Evolutionary conservation across 139 green algal genomes (phyloP).

Genomic region (Auxenochlorella pyrenoidosa): DNA sequence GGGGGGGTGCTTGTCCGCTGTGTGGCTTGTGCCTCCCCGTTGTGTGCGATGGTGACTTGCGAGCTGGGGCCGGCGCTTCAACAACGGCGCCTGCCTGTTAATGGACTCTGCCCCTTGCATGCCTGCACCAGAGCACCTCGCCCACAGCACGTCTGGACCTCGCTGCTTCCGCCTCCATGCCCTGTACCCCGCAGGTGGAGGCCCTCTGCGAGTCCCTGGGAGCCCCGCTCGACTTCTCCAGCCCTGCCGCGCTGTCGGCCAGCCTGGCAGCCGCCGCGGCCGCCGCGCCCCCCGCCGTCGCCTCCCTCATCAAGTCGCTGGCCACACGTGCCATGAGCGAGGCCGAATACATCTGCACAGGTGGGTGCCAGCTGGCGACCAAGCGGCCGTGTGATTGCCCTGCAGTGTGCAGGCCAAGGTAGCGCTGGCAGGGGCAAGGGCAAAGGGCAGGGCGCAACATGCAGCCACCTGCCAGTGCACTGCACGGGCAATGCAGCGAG

Average conservation of each 20-base stretch:
- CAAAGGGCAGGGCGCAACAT: too few relatives aligned
- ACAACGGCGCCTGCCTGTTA: too few relatives aligned
- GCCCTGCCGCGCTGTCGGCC: slow-evolving; percentile 60
- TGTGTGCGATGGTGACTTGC: too few relatives aligned
- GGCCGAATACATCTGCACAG: slow-evolving; percentile 77
- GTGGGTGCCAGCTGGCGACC: slow-evolving; percentile 1
- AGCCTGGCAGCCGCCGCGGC: slow-evolving; percentile 77
- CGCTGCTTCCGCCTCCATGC: too few relatives aligned
- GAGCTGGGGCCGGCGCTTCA: too few relatives aligned
- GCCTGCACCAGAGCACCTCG: too few relatives aligned
- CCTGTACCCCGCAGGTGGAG: slow-evolving; percentile 24
- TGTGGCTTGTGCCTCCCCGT: not conserved
- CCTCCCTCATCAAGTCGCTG: slow-evolving; percentile 93
- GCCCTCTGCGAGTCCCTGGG: slow-evolving; percentile 22
- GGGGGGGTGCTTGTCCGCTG: too few relatives aligned
- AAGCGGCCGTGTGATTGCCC: not conserved
- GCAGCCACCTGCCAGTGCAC: too few relatives aligned
- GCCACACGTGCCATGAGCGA: slow-evolving; percentile 95
- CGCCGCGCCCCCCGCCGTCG: slow-evolving; percentile 87
- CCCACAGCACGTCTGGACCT: too few relatives aligned
- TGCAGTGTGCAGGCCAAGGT: not conserved
- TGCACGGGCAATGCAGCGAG: too few relatives aligned
- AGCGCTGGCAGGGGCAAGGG: too few relatives aligned
- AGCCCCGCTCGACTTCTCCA: slow-evolving; percentile 29
- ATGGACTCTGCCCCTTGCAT: too few relatives aligned